Conservation (phyloP, 108 stramenopile species). For the Conticribra weissflogii region DNA sequence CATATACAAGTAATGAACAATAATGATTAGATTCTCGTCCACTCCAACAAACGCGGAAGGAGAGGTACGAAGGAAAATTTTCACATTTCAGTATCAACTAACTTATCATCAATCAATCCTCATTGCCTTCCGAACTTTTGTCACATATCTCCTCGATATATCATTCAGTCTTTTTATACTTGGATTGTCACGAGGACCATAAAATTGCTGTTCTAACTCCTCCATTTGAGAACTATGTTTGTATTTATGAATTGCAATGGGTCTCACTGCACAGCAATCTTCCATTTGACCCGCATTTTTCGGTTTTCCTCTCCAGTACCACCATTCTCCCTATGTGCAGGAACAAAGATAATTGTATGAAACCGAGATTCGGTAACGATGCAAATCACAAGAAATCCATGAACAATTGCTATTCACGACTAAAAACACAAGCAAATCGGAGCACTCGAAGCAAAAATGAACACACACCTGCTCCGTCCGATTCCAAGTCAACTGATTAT, state of each 20-base stretch:
- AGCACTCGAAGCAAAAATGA: too few species aligned
- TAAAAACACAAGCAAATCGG: too few species aligned
- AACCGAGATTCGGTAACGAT: too few species aligned
- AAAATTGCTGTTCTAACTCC: constrained; percentile 29
- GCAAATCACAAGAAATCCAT: too few species aligned
- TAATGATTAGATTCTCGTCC: too few species aligned
- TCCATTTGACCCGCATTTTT: constrained; percentile 38
- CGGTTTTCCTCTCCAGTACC: constrained; percentile 45
- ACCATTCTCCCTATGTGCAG: constrained; percentile 53
- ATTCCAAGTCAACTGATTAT: constrained; percentile 25
- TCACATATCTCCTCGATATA: constrained; percentile 6
- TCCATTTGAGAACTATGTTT: constrained; percentile 4
- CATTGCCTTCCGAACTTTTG: constrained; percentile 41
- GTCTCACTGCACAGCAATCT: constrained; percentile 35
- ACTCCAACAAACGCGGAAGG: too few species aligned
- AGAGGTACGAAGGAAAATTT: too few species aligned
- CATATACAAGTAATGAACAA: too few species aligned
- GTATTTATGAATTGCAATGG: constrained; percentile 42
- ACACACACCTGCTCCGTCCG: constrained; percentile 38
- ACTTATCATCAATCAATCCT: constrained; percentile 13
- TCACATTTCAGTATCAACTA: neutral
- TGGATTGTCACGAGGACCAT: constrained; percentile 18
- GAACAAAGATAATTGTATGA: too few species aligned
- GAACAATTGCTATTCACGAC: too few species aligned
- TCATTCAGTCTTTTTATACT: constrained; percentile 8